These are phyloP conservation scores for Wickerhamomyces sp. DNA, from an alignment of 1,139 yeast genomes.

Conservation along the genomic window DNA sequence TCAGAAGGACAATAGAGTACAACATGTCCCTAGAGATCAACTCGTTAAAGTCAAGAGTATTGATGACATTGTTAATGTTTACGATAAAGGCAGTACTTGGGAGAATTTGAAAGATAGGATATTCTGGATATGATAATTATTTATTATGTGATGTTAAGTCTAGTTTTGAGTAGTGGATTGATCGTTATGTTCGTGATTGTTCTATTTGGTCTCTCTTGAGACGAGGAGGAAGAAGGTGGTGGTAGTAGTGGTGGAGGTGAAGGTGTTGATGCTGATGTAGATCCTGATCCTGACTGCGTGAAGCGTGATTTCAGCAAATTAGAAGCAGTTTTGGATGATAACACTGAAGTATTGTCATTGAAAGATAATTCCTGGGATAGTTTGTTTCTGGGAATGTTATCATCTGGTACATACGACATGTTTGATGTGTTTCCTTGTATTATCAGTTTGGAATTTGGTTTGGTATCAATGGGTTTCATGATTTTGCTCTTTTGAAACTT, in stretches of 20 bases:
- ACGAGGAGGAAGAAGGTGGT: neutral
- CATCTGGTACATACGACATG: neutral
- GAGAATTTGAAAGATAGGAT: slow-evolving; percentile 14
- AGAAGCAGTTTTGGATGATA: slow-evolving; percentile 9
- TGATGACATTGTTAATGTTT: slow-evolving; percentile 53
- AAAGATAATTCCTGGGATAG: too few species aligned
- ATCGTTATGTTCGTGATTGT: neutral
- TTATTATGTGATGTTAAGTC: slow-evolving; percentile 9
- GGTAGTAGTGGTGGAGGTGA: too few species aligned
- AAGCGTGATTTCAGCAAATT: slow-evolving; percentile 13
- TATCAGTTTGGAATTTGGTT: too few species aligned
- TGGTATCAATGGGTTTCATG: slow-evolving; percentile 9
- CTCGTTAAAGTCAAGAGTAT: slow-evolving; percentile 34
- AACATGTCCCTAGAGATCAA: slow-evolving; percentile 13
- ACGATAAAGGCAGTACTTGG: slow-evolving; percentile 48
- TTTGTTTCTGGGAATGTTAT: slow-evolving; percentile 1
- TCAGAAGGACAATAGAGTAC: slow-evolving; percentile 11
- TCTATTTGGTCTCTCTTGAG: neutral
- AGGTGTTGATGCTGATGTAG: too few species aligned
- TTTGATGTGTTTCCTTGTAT: too few species aligned
- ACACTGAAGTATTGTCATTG: neutral
- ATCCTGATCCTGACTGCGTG: slow-evolving; percentile 7
- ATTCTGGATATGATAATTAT: neutral
- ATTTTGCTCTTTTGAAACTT: slow-evolving; percentile 10
- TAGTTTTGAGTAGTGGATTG: slow-evolving; percentile 1